A percentile compares a stretch with the other conserved stretches of the same genome.
These are phyloP conservation scores for Ogataea pignaliae DNA, from an alignment of 805 yeast species.

Conservation along the genomic window DNA sequence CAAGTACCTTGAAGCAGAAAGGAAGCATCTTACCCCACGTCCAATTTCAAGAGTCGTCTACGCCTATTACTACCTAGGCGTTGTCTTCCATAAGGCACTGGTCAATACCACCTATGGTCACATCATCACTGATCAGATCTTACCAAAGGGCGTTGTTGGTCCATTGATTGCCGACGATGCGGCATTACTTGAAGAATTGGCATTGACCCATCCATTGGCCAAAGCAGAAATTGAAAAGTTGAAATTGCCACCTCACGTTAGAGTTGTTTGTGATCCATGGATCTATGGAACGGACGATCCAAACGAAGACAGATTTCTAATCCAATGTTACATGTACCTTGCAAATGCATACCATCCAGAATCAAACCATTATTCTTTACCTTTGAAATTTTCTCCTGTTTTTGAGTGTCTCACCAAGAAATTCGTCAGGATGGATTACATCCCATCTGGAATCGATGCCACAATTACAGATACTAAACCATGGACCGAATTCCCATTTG, in stretches of 20 bases:
- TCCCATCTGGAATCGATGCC: slow-evolving; percentile 69
- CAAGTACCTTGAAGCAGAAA: slow-evolving; percentile 64
- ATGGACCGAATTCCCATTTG: slow-evolving; percentile 56
- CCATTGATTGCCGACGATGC: slow-evolving; percentile 68
- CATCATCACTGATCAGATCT: slow-evolving; percentile 49
- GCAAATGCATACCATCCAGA: slow-evolving; percentile 61
- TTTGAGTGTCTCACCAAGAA: slow-evolving; percentile 57
- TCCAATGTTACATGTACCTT: slow-evolving; percentile 74
- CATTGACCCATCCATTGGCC: slow-evolving; percentile 54
- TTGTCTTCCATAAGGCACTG: slow-evolving; percentile 63
- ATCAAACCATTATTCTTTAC: slow-evolving; percentile 72
- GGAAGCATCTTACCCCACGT: slow-evolving; percentile 47
- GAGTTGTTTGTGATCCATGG: slow-evolving; percentile 74
- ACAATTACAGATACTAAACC: slow-evolving; percentile 49
- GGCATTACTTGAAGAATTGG: slow-evolving; percentile 46
- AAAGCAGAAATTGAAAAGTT: slow-evolving; percentile 62
- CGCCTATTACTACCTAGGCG: slow-evolving; percentile 56
- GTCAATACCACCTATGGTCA: slow-evolving; percentile 62
- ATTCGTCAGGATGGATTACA: slow-evolving; percentile 67
- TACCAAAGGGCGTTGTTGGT: slow-evolving; percentile 63
- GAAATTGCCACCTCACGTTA: slow-evolving; percentile 50
- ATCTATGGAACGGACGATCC: slow-evolving; percentile 70
- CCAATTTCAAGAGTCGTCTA: slow-evolving; percentile 63
- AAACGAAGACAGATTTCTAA: slow-evolving; percentile 53
- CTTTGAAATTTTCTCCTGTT: slow-evolving; percentile 71